Conservation (phyloP, 352 stramenopile genomes). For the Phytopythium oedochilum region DNA sequence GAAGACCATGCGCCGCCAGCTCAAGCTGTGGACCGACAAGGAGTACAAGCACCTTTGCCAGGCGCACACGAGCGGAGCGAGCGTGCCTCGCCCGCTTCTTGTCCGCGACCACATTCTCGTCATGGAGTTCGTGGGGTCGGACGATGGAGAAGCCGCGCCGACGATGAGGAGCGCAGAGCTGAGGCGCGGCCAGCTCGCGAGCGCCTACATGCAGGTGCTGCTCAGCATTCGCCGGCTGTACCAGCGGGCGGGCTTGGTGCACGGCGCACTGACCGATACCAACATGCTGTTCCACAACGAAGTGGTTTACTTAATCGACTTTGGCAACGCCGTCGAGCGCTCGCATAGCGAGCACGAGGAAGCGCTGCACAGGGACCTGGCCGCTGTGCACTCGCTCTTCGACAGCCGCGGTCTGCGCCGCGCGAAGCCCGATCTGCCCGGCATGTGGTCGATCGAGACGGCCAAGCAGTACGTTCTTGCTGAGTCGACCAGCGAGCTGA, state of each 20-base stretch:
- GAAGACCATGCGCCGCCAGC: slow-evolving; percentile 51
- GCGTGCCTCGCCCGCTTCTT: slow-evolving; percentile 32
- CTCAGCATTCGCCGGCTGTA: slow-evolving; percentile 37
- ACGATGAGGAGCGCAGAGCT: slow-evolving; percentile 44
- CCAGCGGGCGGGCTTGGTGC: slow-evolving; percentile 51
- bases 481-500: slow-evolving; percentile 20
- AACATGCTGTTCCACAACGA: slow-evolving; percentile 72
- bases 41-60: slow-evolving; percentile 45
- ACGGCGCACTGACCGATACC: slow-evolving; percentile 40
- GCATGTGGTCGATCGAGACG: slow-evolving; percentile 7
- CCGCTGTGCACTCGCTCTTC: slow-evolving; percentile 72
- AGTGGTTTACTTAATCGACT: slow-evolving; percentile 82
- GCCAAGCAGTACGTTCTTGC: slow-evolving; percentile 21
- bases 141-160: slow-evolving; percentile 23
- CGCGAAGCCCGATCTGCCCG: slow-evolving; percentile 4
- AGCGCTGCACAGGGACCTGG: slow-evolving; percentile 59
- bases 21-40: slow-evolving; percentile 45
- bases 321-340: slow-evolving; percentile 70
- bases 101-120: slow-evolving; percentile 46
- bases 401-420: slow-evolving; percentile 20
- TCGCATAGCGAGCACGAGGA: slow-evolving; percentile 47
- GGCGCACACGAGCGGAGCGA: slow-evolving; percentile 22
- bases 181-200: slow-evolving; percentile 30
- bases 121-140: slow-evolving; percentile 45
- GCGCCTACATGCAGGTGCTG: slow-evolving; percentile 37